Conservation (phyloP, 805 yeast genomes). For the Yarrowia divulgata region DNA sequence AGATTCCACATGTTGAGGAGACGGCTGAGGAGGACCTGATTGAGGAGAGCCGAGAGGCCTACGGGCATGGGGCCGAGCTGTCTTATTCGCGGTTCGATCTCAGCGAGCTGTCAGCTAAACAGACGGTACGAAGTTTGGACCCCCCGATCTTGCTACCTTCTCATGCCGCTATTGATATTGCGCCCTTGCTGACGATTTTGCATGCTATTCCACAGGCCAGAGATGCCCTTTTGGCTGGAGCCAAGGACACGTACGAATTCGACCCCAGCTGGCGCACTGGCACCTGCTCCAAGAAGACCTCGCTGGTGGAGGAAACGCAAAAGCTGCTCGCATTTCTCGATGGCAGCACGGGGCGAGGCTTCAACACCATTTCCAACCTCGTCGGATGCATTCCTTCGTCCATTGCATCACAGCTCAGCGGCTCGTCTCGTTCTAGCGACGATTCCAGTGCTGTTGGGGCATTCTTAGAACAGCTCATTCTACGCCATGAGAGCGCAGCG, state of each 20-base stretch:
- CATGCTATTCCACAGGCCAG: conserved; percentile 50
- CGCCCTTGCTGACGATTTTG: conserved; percentile 46
- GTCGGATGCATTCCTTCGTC: conserved; percentile 25
- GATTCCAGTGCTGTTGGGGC: conserved; percentile 41
- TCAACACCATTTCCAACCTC: conserved; percentile 42
- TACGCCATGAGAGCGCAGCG: conserved; percentile 2
- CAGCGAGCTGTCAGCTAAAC: conserved; percentile 10
- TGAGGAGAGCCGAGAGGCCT: conserved; percentile 5
- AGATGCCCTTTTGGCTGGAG: conserved; percentile 44
- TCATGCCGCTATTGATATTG: conserved; percentile 42
- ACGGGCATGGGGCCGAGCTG: background rate
- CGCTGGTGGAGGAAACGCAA: conserved; percentile 47
- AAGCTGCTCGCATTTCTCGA: conserved; percentile 49
- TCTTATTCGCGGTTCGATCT: conserved; percentile 22
- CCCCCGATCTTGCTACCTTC: conserved; percentile 45
- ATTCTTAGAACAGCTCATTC: conserved; percentile 41
- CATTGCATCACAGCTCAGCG: conserved; percentile 22
- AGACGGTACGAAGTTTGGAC: conserved; percentile 7
- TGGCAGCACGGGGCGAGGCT: conserved; percentile 45
- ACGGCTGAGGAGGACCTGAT: conserved; percentile 13
- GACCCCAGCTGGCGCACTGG: conserved; percentile 47
- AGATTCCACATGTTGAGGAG: conserved; percentile 21
- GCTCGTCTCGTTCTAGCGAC: conserved; percentile 40
- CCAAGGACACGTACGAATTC: conserved; percentile 44
- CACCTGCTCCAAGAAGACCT: conserved; percentile 41